Percentiles rank a stretch among this genome's conserved stretches.
These are phyloP conservation scores for Fusarium anguioides DNA, from an alignment of 2,329 filamentous ascomycete species.

Conservation along the genomic window DNA sequence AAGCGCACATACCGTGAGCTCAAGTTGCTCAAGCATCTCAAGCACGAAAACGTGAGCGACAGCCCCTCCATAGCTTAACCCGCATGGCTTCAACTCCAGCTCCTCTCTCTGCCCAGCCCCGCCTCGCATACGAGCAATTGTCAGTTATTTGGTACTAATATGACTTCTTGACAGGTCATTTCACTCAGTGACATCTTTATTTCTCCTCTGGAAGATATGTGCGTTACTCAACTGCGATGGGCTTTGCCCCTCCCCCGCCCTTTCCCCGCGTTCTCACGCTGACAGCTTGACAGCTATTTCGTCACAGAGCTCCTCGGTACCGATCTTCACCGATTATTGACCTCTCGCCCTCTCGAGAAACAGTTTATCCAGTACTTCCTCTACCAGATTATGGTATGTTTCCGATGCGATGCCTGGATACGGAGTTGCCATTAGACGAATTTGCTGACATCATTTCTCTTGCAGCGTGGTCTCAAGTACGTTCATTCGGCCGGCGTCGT, in stretches of 20 bases:
- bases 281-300: slow-evolving; percentile 76
- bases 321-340: slow-evolving; percentile 93
- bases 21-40: slow-evolving; percentile 95
- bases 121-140: slow-evolving; percentile 1
- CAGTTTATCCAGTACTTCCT: slow-evolving; percentile 99
- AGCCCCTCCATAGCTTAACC: slow-evolving; percentile 10
- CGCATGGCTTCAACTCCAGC: not conserved
- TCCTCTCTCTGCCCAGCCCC: not conserved
- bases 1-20: slow-evolving; percentile 98
- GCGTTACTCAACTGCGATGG: slow-evolving; percentile 51
- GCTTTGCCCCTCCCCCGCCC: slow-evolving; percentile 15
- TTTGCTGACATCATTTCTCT: slow-evolving; percentile 21
- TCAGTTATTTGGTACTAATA: slow-evolving; percentile 28
- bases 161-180: slow-evolving; percentile 74
- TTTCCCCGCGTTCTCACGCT: slow-evolving; percentile 25
- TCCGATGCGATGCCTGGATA: not conserved
- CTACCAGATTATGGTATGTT: slow-evolving; percentile 93
- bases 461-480: slow-evolving; percentile 94
- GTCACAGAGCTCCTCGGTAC: slow-evolving; percentile 98
- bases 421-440: not conserved
- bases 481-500: slow-evolving; percentile 98
- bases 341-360: slow-evolving; percentile 95
- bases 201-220: slow-evolving; percentile 98
- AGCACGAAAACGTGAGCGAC: slow-evolving; percentile 86
- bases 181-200: slow-evolving; percentile 99